Conservation (phyloP, 2,329 filamentous ascomycete genomes). For the Scedosporium dehoogii region DNA sequence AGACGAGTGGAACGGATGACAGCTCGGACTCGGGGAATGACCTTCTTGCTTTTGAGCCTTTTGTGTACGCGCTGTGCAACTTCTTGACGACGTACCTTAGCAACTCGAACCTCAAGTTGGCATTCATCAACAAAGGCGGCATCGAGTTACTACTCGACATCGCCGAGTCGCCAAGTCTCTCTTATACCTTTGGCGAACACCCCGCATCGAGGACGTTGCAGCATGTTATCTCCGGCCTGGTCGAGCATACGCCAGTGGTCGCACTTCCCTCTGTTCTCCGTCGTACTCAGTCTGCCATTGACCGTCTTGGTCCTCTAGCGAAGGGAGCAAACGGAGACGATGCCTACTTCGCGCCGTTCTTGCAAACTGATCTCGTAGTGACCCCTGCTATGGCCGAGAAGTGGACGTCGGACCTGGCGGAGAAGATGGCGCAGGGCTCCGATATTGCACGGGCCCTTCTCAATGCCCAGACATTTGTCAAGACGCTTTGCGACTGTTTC, state of each 20-base stretch:
- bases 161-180: slow-evolving; percentile 69
- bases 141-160: slow-evolving; percentile 79
- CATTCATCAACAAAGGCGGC: slow-evolving; percentile 70
- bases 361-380: slow-evolving; percentile 33
- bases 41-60: slow-evolving; percentile 4
- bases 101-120: slow-evolving; percentile 60
- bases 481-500: slow-evolving; percentile 66
- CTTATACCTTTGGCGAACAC: slow-evolving; percentile 49
- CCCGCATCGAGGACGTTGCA: slow-evolving; percentile 60
- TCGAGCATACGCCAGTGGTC: slow-evolving; percentile 71
- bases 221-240: slow-evolving; percentile 64
- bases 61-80: slow-evolving; percentile 57
- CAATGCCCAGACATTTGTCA: slow-evolving; percentile 65
- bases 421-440: slow-evolving; percentile 56
- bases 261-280: slow-evolving; percentile 73
- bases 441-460: slow-evolving; percentile 68
- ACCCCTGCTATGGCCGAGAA: slow-evolving; percentile 22
- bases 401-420: slow-evolving; percentile 24
- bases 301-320: slow-evolving; percentile 58
- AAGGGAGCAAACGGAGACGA: slow-evolving; percentile 33
- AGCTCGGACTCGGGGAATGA: slow-evolving; percentile 10
- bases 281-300: slow-evolving; percentile 60
- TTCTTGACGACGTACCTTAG: slow-evolving; percentile 69
- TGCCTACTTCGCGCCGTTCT: slow-evolving; percentile 62
- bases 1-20: slow-evolving; percentile 12